Conservation (phyloP, 106 monocot species). For the Acorus gramineus region DNA sequence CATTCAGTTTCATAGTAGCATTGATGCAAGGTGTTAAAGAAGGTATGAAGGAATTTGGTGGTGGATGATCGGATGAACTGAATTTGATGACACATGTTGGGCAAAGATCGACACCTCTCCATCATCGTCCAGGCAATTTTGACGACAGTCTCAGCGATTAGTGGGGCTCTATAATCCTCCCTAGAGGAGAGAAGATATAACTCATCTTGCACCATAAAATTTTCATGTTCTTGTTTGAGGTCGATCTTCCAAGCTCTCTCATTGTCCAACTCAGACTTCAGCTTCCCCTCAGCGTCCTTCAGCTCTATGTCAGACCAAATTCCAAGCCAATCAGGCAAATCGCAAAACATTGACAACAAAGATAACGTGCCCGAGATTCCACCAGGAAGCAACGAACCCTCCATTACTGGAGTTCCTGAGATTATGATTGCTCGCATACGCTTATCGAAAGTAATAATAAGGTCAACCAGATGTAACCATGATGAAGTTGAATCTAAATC, state of each 20-base stretch:
- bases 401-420: conserved; percentile 27
- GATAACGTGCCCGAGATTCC: conserved; percentile 18
- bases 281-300: conserved; percentile 33
- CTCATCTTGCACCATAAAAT: conserved; percentile 4
- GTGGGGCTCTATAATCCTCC: conserved; percentile 62
- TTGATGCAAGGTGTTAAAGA: conserved; percentile 36
- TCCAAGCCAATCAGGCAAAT: conserved; percentile 49
- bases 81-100: conserved; percentile 13
- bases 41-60: conserved; percentile 35
- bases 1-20: conserved; percentile 25
- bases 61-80: conserved; percentile 49
- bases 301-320: conserved; percentile 66
- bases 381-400: conserved; percentile 8
- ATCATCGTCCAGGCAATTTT: conserved; percentile 46
- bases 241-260: conserved; percentile 38
- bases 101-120: conserved; percentile 37
- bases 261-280: conserved; percentile 39
- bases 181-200: conserved; percentile 46
- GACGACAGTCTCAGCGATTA: conserved; percentile 45
- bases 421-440: conserved; percentile 38
- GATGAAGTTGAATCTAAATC: conserved; percentile 25
- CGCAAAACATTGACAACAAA: conserved; percentile 38
- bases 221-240: conserved; percentile 13
- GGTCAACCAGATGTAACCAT: conserved; percentile 58
- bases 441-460: conserved; percentile 60